Conservation (phyloP, 257 asterid genomes). For the Nicotiana sylvestris region DNA sequence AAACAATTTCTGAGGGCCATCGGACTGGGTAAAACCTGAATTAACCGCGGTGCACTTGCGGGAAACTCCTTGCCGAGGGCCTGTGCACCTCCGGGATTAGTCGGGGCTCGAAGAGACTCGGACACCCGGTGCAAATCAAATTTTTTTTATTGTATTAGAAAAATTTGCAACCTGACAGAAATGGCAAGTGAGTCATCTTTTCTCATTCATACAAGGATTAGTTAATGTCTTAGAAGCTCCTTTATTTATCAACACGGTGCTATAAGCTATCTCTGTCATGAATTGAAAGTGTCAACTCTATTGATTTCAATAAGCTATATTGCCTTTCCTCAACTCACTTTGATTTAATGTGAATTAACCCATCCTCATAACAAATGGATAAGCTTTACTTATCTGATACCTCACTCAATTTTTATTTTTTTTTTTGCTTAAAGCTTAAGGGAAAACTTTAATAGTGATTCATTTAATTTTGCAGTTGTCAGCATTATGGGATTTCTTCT, state of each 20-base stretch:
- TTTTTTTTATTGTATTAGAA: not conserved
- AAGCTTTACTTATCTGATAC: not conserved
- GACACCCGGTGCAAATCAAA: too few relatives aligned
- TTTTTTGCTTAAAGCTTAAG: constrained; percentile 10
- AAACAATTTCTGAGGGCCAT: too few relatives aligned
- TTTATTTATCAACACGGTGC: not conserved
- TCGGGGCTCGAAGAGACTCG: too few relatives aligned
- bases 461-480: constrained; percentile 57
- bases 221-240: not conserved
- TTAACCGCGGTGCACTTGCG: too few relatives aligned
- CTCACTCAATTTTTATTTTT: not conserved
- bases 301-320: constrained; percentile 5
- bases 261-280: not conserved
- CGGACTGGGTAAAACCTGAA: too few relatives aligned
- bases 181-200: not conserved
- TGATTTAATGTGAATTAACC: not conserved
- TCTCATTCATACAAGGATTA: not conserved
- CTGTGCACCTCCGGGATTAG: too few relatives aligned
- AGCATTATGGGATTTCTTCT: constrained; percentile 94
- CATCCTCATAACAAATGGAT: constrained; percentile 1
- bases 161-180: not conserved
- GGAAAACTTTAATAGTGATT: not conserved
- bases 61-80: too few relatives aligned
- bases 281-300: not conserved
- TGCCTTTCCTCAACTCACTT: constrained; percentile 10